phyloP scores from a whole-genome alignment of 169 alveolate species.

The Babesia ovis region DNA sequence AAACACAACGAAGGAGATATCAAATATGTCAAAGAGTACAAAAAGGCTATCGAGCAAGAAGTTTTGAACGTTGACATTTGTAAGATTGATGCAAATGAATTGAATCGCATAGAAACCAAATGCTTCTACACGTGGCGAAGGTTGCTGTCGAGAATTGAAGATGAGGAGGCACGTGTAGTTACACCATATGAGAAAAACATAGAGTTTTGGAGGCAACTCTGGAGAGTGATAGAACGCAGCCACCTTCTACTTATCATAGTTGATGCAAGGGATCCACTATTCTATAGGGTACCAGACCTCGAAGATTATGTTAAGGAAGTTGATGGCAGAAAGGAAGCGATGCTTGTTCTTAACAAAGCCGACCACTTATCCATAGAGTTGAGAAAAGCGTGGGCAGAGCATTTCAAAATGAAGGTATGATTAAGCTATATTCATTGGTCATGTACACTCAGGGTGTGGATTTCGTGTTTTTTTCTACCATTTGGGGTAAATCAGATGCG shows the following conservation, averaged over 20 bases:
- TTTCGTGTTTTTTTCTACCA: conserved; percentile 91
- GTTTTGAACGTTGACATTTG: conserved; percentile 19
- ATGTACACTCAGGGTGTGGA: conserved; percentile 67
- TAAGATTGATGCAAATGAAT: conserved; percentile 50
- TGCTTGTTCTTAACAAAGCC: conserved; percentile 92
- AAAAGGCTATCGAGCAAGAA: conserved; percentile 42
- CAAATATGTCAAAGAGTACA: conserved; percentile 50
- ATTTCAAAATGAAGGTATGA: conserved; percentile 79
- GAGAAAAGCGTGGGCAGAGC: conserved; percentile 90
- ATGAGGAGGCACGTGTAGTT: conserved; percentile 85
- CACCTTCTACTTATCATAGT: conserved; percentile 92
- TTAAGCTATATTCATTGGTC: background rate
- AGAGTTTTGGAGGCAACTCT: conserved; percentile 98
- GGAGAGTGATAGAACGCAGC: conserved; percentile 97
- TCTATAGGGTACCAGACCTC: conserved; percentile 88
- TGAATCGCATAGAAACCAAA: conserved; percentile 68
- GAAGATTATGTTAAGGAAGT: conserved; percentile 89
- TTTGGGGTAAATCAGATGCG: conserved; percentile 16
- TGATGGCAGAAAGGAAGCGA: conserved; percentile 81
- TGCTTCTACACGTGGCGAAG: conserved; percentile 77
- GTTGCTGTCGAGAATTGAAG: conserved; percentile 82
- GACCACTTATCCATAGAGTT: conserved; percentile 89
- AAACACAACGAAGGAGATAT: conserved; percentile 4
- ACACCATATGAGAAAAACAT: conserved; percentile 99
- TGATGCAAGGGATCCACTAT: conserved; percentile 97